Base-by-base conservation (phyloP, 805 yeast genomes). In the Starmerella floris region DNA sequence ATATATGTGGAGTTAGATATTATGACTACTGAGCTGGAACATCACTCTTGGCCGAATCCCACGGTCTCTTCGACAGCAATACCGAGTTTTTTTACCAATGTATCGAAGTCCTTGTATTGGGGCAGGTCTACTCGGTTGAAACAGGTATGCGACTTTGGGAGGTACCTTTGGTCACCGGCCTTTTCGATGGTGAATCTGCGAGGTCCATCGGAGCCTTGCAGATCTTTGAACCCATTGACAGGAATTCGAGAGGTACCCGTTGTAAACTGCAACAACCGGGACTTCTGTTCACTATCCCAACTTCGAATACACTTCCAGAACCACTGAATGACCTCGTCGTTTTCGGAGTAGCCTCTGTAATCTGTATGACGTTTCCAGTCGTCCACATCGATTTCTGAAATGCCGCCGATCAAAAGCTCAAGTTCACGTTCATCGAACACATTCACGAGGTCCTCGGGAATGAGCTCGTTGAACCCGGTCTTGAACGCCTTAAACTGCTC, bases 301-400 rank as follows among this genome's bases (percentile, higher is more conserved):
- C 79, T 83, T 40, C 78, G 69, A 54, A 91, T 77, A 65, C 93
- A 81, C 63, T 76, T 77, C 98, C 98, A 91, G 74, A 91, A 91
- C 98, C 98, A 91, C 67, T 88, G 94, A 53, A 91, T 78, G 39
- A 85, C 95, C 65, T 85, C 94, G 64, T 91, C 98, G 51, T 76
- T 76, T 65, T 91, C 97, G 61, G 85, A 88, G 64, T 88, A 91
- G 4, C 98, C 98, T 67, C 98, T 77, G 66, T 91, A 91, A 63
- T 91, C 99, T 19, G 99, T 91, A 62, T 91, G 96, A 61, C 84
- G 87, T 67, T 85, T 91, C 99, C 99, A 91, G 68, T 91, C 99
- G 51, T 87, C 96, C 45, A 88, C 82, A 63, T 91, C 98, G 56
- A 91, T 88, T 57, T 91, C 98, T 2, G 96, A 91, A 58, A 91